Percentiles rank a stretch among this genome's conserved stretches.
These are phyloP conservation scores for Aureobasidium sp. DNA, from an alignment of 2,329 filamentous ascomycete genomes.

Conservation along the genomic window DNA sequence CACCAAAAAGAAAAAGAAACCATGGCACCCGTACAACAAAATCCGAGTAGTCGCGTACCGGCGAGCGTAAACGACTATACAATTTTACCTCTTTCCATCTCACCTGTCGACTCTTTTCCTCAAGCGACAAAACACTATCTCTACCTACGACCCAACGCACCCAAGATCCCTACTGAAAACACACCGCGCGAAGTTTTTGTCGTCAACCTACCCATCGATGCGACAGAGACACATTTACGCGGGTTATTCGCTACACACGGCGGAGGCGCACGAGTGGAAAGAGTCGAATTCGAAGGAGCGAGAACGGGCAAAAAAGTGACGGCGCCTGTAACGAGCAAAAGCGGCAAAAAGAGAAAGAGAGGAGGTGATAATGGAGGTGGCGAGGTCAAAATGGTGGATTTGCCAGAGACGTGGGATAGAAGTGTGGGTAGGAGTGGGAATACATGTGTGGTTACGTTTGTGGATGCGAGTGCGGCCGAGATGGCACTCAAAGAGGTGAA, in stretches of 20 bases:
- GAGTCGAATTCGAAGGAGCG: slow-evolving; percentile 65
- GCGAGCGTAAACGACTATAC: slow-evolving; percentile 54
- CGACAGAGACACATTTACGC: slow-evolving; percentile 69
- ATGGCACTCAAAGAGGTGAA: slow-evolving; percentile 69
- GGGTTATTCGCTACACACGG: slow-evolving; percentile 66
- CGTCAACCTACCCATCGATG: slow-evolving; percentile 82
- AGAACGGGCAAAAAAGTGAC: slow-evolving; percentile 36
- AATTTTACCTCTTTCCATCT: slow-evolving; percentile 61
- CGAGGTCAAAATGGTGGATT: slow-evolving; percentile 37
- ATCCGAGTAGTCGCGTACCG: slow-evolving; percentile 14
- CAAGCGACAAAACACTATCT: slow-evolving; percentile 67
- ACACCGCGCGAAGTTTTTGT: slow-evolving; percentile 78
- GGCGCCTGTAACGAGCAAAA: slow-evolving; percentile 30
- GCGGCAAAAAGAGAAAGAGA: slow-evolving; percentile 51
- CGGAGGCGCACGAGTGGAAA: slow-evolving; percentile 70
- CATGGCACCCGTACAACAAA: slow-evolving; percentile 17
- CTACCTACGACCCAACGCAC: slow-evolving; percentile 76
- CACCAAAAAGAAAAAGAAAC: background rate
- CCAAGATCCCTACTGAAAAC: slow-evolving; percentile 65
- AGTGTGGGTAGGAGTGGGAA: slow-evolving; percentile 65
- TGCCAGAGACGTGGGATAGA: slow-evolving; percentile 69
- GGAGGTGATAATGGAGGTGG: slow-evolving; percentile 21
- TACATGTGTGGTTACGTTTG: slow-evolving; percentile 74
- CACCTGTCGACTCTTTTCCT: slow-evolving; percentile 55
- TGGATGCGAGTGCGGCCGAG: slow-evolving; percentile 72